These are phyloP conservation scores for Lasiodiplodia citricola DNA, from an alignment of 2,329 filamentous ascomycete genomes.

Conservation along the genomic window DNA sequence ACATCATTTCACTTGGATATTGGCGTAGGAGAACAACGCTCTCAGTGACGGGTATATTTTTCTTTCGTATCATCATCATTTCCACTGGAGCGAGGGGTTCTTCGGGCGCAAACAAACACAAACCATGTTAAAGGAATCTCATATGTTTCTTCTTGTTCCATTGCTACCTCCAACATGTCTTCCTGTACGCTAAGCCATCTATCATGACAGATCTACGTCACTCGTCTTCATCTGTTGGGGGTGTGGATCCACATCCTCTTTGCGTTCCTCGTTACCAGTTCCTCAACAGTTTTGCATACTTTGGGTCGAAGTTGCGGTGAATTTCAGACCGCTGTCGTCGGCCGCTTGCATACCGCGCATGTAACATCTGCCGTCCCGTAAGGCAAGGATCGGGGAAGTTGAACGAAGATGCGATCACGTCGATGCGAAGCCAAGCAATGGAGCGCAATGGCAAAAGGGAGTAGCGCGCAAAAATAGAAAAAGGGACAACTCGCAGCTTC, in stretches of 20 bases:
- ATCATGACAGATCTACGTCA: conserved; percentile 1
- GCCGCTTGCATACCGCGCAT: background rate
- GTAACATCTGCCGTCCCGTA: background rate
- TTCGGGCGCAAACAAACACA: conserved; percentile 16
- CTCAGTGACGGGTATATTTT: conserved; percentile 4
- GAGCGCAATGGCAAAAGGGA: no score
- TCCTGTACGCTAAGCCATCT: conserved; percentile 10
- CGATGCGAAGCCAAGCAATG: no score
- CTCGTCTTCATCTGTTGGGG: background rate
- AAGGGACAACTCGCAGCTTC: no score
- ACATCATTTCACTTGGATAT: background rate
- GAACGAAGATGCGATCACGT: background rate
- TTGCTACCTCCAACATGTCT: background rate
- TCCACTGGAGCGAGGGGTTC: conserved; percentile 12
- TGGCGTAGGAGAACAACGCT: conserved; percentile 20
- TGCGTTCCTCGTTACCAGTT: background rate
- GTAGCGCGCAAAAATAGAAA: no score
- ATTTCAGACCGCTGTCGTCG: background rate
- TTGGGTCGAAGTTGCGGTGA: background rate
- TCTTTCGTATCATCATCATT: background rate
- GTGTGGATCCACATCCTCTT: background rate
- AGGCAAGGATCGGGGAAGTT: background rate
- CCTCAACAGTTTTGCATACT: background rate
- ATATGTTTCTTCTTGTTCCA: background rate
- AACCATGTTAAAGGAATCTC: conserved; percentile 3